Evolutionary conservation across 1,284 basidiomycete species (phyloP).

Genomic region (Ceratobasidium sp.): DNA sequence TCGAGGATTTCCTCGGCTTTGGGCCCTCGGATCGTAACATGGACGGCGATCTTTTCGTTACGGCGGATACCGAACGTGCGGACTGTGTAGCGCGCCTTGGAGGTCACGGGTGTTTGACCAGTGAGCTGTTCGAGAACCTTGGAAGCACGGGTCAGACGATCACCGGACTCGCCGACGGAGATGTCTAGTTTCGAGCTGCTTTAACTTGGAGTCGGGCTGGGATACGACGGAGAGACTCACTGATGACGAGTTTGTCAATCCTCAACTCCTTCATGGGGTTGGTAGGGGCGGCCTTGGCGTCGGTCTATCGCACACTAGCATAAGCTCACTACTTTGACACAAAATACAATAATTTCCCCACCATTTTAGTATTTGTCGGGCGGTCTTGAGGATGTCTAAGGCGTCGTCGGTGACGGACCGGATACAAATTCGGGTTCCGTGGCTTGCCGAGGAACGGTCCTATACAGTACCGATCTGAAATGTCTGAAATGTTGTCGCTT

Average conservation of each 20-base stretch:
- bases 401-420: conserved; percentile 18
- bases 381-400: conserved; percentile 36
- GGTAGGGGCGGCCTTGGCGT: conserved; percentile 87
- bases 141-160: conserved; percentile 98
- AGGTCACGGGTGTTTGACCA: conserved; percentile 99
- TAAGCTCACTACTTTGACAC: background rate
- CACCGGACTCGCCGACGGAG: conserved; percentile 99
- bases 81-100: conserved; percentile 99
- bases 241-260: conserved; percentile 99
- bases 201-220: background rate
- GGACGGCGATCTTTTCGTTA: conserved; percentile 99
- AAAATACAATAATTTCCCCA: conserved; percentile 7
- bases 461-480: conserved; percentile 18
- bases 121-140: conserved; percentile 99
- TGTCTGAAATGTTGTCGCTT: conserved; percentile 11
- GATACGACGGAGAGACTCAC: conserved; percentile 67
- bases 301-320: conserved; percentile 72
- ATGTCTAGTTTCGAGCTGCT: conserved; percentile 78
- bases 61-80: conserved; percentile 99
- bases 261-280: conserved; percentile 97
- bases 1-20: conserved; percentile 99
- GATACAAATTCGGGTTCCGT: conserved; percentile 28
- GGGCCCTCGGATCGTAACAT: conserved; percentile 99
- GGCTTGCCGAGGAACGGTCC: conserved; percentile 19
- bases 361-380: conserved; percentile 38